Evolutionary conservation across 805 yeast species (phyloP), one percentile per base, ranked within the genome.

Genomic region (Millerozyma miso): DNA sequence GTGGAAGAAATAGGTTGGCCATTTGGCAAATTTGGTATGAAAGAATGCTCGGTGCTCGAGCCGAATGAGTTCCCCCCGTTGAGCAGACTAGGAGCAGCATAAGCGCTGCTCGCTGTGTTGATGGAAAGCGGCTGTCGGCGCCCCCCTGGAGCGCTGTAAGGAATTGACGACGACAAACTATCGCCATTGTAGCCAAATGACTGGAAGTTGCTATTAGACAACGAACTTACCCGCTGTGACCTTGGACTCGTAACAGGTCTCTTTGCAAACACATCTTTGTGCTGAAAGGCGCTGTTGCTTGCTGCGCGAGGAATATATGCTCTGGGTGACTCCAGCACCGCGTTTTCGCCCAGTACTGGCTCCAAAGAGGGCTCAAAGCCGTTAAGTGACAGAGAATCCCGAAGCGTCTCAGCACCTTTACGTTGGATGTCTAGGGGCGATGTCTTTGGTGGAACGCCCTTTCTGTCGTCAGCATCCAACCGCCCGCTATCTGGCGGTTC

Each of bases 111-210:
- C 16, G 13, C 17, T n/a, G 17, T 39, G 16, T 31, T 36, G 23
- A 33, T 19, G 3, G 44, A 31, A 12, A 26, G 31, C 14, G 55
- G 49, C 37, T 48, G 39, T 4, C 43, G 43, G 37, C 63, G 73
- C 6, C 85, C 83, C 18, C 86, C 86, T 1, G 89, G 89, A 1
- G 81, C 88, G 5, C 83, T 72, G 59, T 83, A 83, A 1, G 89
- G 89, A 39, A 83, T 83, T 33, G 79, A 71, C 18, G 79, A 68
- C 4, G 85, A 77, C 50, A 83, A 66, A 45, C 70, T 65, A 45
- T 71, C 75, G 33, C 58, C 52, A 19, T 64, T 64, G 46, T 63
- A 61, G 40, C 63, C 63, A 44, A 68, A 69, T 16, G 71, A 66
- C n/a, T n/a, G n/a, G 10, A 23, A 23, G 29, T 23, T 23, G 31